Percentiles rank a stretch among this genome's conserved stretches.
phyloP scores from a whole-genome alignment of 768 basidiomycete species.

The Lentinus brumalis region DNA sequence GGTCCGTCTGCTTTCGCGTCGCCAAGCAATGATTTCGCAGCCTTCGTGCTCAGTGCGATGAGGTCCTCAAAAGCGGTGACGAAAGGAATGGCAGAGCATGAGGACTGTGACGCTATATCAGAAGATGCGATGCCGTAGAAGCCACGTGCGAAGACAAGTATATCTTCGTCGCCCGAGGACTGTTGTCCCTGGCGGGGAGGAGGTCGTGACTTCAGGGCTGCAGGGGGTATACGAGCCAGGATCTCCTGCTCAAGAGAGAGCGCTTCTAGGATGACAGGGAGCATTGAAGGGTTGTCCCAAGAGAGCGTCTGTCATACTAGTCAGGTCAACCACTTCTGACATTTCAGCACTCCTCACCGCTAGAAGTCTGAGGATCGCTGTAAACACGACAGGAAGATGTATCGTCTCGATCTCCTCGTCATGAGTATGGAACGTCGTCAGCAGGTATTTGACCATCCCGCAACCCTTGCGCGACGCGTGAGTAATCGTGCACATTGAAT shows the following conservation, averaged over 20 bases:
- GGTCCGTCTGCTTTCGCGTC: constrained; percentile 31
- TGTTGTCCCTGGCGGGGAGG: constrained; percentile 1
- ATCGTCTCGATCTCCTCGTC: constrained; percentile 86
- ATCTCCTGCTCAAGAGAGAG: constrained; percentile 26
- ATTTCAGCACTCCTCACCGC: constrained; percentile 46
- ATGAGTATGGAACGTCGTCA: constrained; percentile 70
- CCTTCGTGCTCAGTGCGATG: constrained; percentile 19
- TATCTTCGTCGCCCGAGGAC: not conserved
- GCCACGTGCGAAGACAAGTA: constrained; percentile 53
- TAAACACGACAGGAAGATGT: constrained; percentile 80
- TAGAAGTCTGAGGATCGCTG: constrained; percentile 64
- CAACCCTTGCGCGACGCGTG: constrained; percentile 50
- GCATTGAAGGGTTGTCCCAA: constrained; percentile 9
- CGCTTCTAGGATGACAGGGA: constrained; percentile 5
- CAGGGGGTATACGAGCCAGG: constrained; percentile 19
- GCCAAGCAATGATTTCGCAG: constrained; percentile 32
- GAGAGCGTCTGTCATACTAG: not conserved
- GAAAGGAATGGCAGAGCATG: constrained; percentile 50
- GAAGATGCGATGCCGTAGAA: constrained; percentile 54
- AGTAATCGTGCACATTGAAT: no score
- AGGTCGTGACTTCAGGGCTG: constrained; percentile 23
- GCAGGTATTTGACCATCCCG: constrained; percentile 68
- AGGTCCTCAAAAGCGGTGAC: constrained; percentile 58
- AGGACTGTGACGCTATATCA: not conserved
- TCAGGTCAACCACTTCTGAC: not conserved